phyloP scores from a whole-genome alignment of 306 rosid species.

The Pyrus bretschneideri region DNA sequence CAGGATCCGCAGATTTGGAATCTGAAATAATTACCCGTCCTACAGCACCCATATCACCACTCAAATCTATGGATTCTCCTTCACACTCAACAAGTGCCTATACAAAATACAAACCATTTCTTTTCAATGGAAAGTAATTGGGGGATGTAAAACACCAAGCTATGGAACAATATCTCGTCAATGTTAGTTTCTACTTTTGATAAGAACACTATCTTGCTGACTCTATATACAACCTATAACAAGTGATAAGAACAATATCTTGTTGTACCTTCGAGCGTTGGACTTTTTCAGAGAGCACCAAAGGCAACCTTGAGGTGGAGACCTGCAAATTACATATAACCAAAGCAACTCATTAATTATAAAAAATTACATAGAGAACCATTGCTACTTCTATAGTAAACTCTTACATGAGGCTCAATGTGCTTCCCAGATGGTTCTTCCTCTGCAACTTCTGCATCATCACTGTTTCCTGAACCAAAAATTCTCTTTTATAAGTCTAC shows the following conservation, averaged over 20 bases:
- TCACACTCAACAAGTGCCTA: conserved; percentile 94
- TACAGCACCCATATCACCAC: conserved; percentile 89
- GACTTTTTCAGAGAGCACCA: conserved; percentile 86
- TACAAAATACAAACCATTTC: conserved; percentile 16
- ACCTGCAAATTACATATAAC: conserved; percentile 45
- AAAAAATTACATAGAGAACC: conserved; percentile 13
- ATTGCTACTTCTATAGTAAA: background rate
- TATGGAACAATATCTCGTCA: background rate
- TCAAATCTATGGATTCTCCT: conserved; percentile 86
- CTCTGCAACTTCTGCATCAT: conserved; percentile 37
- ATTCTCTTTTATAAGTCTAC: conserved; percentile 1
- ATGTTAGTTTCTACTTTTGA: background rate
- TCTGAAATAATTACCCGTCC: conserved; percentile 76
- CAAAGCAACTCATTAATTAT: conserved; percentile 15
- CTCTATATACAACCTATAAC: background rate
- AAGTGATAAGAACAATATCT: background rate
- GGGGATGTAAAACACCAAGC: background rate
- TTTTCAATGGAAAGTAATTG: background rate
- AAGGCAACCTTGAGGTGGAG: conserved; percentile 67
- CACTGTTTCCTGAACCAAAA: conserved; percentile 34
- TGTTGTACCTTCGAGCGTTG: conserved; percentile 70
- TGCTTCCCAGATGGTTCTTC: conserved; percentile 59
- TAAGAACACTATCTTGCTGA: background rate
- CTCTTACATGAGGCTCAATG: conserved; percentile 52
- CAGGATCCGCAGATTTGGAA: conserved; percentile 47